A percentile compares a stretch with the other conserved stretches of the same genome.
phyloP scores from a whole-genome alignment of 345 rosid genomes.

The Euphorbia tirucalli region DNA sequence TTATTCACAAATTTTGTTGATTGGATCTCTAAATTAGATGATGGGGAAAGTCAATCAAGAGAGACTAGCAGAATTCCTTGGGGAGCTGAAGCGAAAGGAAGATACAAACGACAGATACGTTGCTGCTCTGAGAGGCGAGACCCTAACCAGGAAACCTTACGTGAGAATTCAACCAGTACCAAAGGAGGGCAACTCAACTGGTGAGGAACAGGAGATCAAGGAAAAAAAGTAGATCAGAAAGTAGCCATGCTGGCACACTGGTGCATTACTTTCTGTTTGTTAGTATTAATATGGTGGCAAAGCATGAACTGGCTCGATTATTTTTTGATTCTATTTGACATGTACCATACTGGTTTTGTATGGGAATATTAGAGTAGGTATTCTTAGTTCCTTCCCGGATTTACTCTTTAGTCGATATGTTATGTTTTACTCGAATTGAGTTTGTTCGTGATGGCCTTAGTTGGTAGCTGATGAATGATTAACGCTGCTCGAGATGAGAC shows the following conservation, averaged over 20 bases:
- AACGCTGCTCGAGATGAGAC: too few relatives aligned
- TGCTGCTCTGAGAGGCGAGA: conserved; percentile 86
- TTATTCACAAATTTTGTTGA: conserved; percentile 12
- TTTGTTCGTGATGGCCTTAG: too few relatives aligned
- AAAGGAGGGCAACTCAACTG: conserved; percentile 30
- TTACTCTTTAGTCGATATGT: too few relatives aligned
- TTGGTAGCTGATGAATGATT: too few relatives aligned
- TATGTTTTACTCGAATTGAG: neutral
- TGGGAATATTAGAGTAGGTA: neutral
- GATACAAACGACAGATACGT: conserved; percentile 89
- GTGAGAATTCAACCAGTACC: conserved; percentile 72
- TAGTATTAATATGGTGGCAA: neutral
- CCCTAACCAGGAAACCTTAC: conserved; percentile 72
- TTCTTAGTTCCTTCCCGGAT: neutral
- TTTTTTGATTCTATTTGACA: neutral
- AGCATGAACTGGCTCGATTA: too few relatives aligned
- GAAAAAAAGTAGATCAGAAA: conserved; percentile 14
- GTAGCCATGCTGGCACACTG: conserved; percentile 1
- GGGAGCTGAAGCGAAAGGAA: conserved; percentile 83
- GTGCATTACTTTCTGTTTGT: neutral
- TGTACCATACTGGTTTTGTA: neutral
- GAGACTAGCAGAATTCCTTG: conserved; percentile 84
- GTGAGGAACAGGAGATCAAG: conserved; percentile 22
- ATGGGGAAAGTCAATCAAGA: conserved; percentile 89
- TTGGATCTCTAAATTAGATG: conserved; percentile 48